Percentiles rank a stretch among this genome's conserved stretches.
phyloP scores from a whole-genome alignment of 345 rosid genomes.

The Salix arbutifolia region DNA sequence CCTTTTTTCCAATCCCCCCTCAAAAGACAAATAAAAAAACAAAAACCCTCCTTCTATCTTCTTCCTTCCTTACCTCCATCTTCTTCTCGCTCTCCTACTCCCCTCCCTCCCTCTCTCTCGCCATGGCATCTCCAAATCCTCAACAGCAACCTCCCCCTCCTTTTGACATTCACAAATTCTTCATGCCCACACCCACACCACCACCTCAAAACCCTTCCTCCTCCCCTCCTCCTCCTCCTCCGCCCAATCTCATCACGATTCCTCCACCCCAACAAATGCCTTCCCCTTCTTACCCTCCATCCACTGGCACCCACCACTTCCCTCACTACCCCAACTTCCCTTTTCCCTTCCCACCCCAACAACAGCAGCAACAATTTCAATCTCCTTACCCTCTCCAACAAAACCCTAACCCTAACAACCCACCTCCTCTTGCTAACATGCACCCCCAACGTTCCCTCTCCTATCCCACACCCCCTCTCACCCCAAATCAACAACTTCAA shows the following conservation, averaged over 20 bases:
- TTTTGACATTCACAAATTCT: constrained; percentile 1
- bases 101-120: neutral
- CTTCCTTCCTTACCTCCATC: no score
- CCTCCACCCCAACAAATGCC: constrained; percentile 20
- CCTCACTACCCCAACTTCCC: constrained; percentile 7
- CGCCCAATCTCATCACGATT: constrained; percentile 3
- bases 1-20: neutral
- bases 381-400: constrained; percentile 13
- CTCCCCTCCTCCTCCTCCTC: constrained; percentile 4
- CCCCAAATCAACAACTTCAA: constrained; percentile 13
- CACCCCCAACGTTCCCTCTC: constrained; percentile 29
- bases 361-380: constrained; percentile 21
- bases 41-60: neutral
- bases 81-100: neutral
- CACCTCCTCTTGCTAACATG: constrained; percentile 3
- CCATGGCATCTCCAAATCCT: constrained; percentile 7
- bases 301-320: constrained; percentile 31
- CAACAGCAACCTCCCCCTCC: neutral
- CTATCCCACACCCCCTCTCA: constrained; percentile 37
- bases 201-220: constrained; percentile 6
- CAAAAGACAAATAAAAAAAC: neutral
- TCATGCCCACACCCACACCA: constrained; percentile 13
- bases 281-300: constrained; percentile 42
- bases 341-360: constrained; percentile 25
- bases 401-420: constrained; percentile 7